Evolutionary conservation across 2,329 filamentous ascomycete species (phyloP).

Genomic region (Hypoxylon sp.): DNA sequence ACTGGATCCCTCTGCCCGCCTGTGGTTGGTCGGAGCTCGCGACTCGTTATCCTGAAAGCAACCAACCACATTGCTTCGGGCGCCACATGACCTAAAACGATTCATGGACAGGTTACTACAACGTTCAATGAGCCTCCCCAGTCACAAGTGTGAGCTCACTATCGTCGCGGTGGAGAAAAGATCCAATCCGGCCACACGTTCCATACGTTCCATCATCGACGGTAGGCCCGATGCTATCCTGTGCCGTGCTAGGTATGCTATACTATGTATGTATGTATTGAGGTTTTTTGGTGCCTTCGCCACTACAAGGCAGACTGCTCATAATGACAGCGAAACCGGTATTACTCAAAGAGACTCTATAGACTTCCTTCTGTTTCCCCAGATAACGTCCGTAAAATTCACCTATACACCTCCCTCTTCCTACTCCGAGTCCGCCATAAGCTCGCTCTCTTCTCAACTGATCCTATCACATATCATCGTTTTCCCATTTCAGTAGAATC

Average conservation of each 20-base stretch:
- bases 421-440: constrained; percentile 7
- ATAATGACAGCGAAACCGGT: constrained; percentile 47
- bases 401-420: constrained; percentile 8
- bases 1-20: constrained; percentile 17
- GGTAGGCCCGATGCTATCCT: constrained; percentile 43
- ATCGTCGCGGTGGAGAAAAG: constrained; percentile 41
- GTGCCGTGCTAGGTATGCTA: not conserved
- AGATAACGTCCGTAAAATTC: constrained; percentile 26
- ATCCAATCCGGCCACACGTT: constrained; percentile 48
- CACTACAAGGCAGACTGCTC: constrained; percentile 39
- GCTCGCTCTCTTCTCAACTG: constrained; percentile 15
- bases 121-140: constrained; percentile 49
- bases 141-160: constrained; percentile 40
- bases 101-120: constrained; percentile 47
- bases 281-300: constrained; percentile 37
- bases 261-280: constrained; percentile 5
- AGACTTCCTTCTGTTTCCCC: constrained; percentile 26
- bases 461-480: constrained; percentile 27
- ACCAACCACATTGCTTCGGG: constrained; percentile 46
- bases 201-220: constrained; percentile 48
- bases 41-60: constrained; percentile 34
- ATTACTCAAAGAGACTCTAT: constrained; percentile 29
- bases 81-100: constrained; percentile 48
- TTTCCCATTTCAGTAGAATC: constrained; percentile 43
- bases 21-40: constrained; percentile 41